These are phyloP conservation scores for Blastobotrys peoriensis DNA, from an alignment of 805 yeast species.

Conservation along the genomic window DNA sequence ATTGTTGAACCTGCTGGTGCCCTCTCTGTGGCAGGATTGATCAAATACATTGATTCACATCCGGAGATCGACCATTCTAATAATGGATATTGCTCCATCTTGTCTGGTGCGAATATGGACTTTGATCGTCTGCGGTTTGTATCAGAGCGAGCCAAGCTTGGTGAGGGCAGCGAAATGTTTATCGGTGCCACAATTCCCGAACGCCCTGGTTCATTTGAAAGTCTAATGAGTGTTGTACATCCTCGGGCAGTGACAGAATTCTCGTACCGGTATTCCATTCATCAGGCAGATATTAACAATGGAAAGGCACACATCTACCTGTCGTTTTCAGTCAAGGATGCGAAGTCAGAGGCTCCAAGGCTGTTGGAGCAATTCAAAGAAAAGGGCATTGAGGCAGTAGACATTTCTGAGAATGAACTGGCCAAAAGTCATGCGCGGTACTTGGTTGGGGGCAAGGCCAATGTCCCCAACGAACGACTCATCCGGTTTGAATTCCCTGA, in stretches of 20 bases:
- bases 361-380: constrained; percentile 54
- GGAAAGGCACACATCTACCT: constrained; percentile 70
- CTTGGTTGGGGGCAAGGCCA: constrained; percentile 85
- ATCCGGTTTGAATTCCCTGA: constrained; percentile 93
- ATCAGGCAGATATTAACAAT: constrained; percentile 27
- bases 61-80: constrained; percentile 66
- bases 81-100: constrained; percentile 72
- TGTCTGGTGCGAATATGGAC: constrained; percentile 98
- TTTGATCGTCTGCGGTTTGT: constrained; percentile 94
- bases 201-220: constrained; percentile 80
- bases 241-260: constrained; percentile 95
- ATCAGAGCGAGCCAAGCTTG: constrained; percentile 95
- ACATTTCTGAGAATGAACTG: constrained; percentile 86
- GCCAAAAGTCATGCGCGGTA: constrained; percentile 97
- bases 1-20: constrained; percentile 98
- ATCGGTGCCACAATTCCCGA: constrained; percentile 89
- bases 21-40: constrained; percentile 89
- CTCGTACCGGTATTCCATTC: constrained; percentile 65
- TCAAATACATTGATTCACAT: constrained; percentile 57
- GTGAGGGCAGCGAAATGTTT: constrained; percentile 96
- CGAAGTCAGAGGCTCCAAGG: constrained; percentile 62
- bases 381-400: constrained; percentile 67
- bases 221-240: constrained; percentile 66
- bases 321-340: constrained; percentile 74
- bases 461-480: constrained; percentile 67